Base-by-base conservation (phyloP, 2,329 filamentous ascomycete genomes). In the Colletotrichum navitas region DNA sequence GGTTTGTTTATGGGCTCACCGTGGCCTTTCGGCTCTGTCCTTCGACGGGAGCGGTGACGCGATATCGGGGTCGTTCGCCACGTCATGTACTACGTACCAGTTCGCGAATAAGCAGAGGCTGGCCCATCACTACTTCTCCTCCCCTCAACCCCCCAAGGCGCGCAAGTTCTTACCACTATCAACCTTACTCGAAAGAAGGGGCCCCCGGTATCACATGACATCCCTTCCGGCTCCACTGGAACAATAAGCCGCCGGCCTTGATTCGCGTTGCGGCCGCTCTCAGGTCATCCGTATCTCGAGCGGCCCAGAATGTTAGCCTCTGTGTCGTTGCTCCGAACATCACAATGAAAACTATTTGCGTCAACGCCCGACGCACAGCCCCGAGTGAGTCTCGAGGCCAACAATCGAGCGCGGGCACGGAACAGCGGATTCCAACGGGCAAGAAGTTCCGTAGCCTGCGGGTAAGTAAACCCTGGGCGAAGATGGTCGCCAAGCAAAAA, bases 381-480 rank as follows among this genome's bases (percentile, higher is more conserved):
- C 41, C n/a, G 26, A 39, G 39, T 32, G 26, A 39, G 39, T 18
- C 32, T 62, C 60, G 32, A 62, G 39, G 29, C 32, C 43, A 39
- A 41, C 45, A 29, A 18, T 39, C 52, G 32, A 24, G 45, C 36
- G 39, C 11, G 14, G 34, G 60, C 60, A 63, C 60, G 32, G 60
- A 49, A 32, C 60, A 51, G 60, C 45, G 36, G 60, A 16, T 51
- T 39, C 60, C 43, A 39, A 51, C 32, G 24, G 59, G 39, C 60
- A n/a, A 45, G 5, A 36, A 26, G 59, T 10, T 36, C 8, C 1
- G 39, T 18, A 10, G 34, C 7, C 21, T 36, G 11, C 32, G 32
- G 21, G 10, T 18, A 10, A 16, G 10, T 18, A 10, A 16, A 41
- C 29, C 16, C 16, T 49, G 43, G 43, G 59, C n/a, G 12, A 11